A percentile compares a stretch with the other conserved stretches of the same genome.
These are phyloP conservation scores for Pinguiococcus pyrenoidosus DNA, from an alignment of 108 stramenopile genomes.

Conservation along the genomic window DNA sequence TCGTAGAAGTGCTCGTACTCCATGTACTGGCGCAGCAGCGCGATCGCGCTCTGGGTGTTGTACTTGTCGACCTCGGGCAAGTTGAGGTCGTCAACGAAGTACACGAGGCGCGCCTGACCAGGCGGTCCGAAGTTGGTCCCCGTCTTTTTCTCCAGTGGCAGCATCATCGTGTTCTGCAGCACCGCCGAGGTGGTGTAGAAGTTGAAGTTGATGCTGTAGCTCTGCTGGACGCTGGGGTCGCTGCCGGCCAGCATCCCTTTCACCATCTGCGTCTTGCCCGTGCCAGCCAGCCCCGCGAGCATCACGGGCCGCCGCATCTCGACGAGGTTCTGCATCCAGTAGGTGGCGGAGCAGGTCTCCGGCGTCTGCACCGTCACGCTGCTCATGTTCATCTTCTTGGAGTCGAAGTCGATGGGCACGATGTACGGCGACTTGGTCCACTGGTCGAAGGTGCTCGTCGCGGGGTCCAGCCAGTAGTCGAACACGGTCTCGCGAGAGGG, in stretches of 20 bases:
- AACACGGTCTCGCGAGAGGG: conserved; percentile 64
- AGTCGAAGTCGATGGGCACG: conserved; percentile 34
- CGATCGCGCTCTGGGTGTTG: conserved; percentile 52
- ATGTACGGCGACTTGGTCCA: conserved; percentile 57
- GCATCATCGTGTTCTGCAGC: conserved; percentile 38
- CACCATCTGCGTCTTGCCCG: conserved; percentile 53
- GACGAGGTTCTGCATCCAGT: conserved; percentile 47
- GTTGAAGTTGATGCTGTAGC: conserved; percentile 45
- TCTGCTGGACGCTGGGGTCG: conserved; percentile 18
- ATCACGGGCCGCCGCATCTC: conserved; percentile 38
- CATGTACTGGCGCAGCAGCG: conserved; percentile 55
- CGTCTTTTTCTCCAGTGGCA: conserved; percentile 50
- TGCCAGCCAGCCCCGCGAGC: conserved; percentile 47
- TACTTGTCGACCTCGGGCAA: conserved; percentile 50
- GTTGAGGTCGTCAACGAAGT: conserved; percentile 57
- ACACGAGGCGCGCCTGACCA: conserved; percentile 37
- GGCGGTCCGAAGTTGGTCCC: conserved; percentile 47
- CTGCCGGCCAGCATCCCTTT: conserved; percentile 43
- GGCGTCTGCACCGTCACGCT: conserved; percentile 52
- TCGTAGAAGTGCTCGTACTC: conserved; percentile 54
- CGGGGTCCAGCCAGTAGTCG: conserved; percentile 64
- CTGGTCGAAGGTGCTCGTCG: conserved; percentile 43
- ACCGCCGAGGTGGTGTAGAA: conserved; percentile 51
- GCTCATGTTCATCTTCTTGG: conserved; percentile 26
- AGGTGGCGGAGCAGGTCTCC: conserved; percentile 48